A percentile compares a stretch with the other conserved stretches of the same genome.
phyloP scores from a whole-genome alignment of 768 basidiomycete species.

The Lactarius quietus region DNA sequence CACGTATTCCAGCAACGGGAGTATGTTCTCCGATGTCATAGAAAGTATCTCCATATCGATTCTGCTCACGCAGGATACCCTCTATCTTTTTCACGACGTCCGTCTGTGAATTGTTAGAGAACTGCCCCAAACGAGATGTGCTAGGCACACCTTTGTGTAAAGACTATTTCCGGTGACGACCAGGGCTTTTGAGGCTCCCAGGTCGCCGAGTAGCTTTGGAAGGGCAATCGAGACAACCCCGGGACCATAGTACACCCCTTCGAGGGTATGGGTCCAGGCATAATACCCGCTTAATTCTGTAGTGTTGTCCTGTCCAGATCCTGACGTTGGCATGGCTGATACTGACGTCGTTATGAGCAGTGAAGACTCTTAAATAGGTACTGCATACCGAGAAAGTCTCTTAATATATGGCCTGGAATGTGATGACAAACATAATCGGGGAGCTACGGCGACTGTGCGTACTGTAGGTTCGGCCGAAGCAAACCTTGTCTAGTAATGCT shows the following conservation, averaged over 20 bases:
- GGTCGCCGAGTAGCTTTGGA: slow-evolving; percentile 51
- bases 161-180: slow-evolving; percentile 71
- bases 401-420: background rate
- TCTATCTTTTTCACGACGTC: slow-evolving; percentile 56
- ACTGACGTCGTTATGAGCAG: background rate
- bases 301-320: slow-evolving; percentile 6
- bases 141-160: slow-evolving; percentile 49
- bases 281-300: slow-evolving; percentile 52
- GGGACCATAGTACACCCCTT: slow-evolving; percentile 69
- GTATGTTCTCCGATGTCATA: slow-evolving; percentile 70
- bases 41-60: slow-evolving; percentile 67
- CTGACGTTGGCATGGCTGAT: background rate
- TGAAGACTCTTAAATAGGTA: background rate
- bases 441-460: background rate
- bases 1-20: slow-evolving; percentile 61
- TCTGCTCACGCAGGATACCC: slow-evolving; percentile 49
- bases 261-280: slow-evolving; percentile 62
- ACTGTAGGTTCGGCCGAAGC: background rate
- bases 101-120: slow-evolving; percentile 40
- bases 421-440: background rate
- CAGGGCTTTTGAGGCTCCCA: slow-evolving; percentile 61
- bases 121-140: background rate
- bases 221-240: slow-evolving; percentile 60
- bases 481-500: background rate
- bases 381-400: background rate